phyloP scores from a whole-genome alignment of 306 rosid species.

The Abrus precatorius region DNA sequence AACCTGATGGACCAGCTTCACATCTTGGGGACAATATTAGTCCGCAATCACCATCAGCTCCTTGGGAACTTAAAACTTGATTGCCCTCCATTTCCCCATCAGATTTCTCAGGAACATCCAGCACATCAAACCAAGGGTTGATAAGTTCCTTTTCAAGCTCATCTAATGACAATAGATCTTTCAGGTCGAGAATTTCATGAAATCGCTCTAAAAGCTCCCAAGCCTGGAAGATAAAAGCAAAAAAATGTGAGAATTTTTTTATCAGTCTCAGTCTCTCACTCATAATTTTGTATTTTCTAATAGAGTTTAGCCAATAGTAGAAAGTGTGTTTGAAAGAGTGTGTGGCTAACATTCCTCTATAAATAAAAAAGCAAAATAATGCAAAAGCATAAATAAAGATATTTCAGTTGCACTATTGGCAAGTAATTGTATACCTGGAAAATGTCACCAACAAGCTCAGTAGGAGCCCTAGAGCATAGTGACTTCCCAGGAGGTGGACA shows the following conservation, averaged over 20 bases:
- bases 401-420: conserved; percentile 29
- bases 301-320: no score
- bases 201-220: conserved; percentile 85
- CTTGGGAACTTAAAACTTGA: conserved; percentile 46
- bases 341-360: background rate
- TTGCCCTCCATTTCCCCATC: conserved; percentile 57
- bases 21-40: conserved; percentile 48
- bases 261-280: no score
- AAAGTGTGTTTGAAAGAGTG: no score
- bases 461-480: conserved; percentile 74
- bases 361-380: conserved; percentile 40
- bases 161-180: conserved; percentile 68
- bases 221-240: conserved; percentile 60
- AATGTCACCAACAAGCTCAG: conserved; percentile 81
- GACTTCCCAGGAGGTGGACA: conserved; percentile 90
- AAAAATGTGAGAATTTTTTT: conserved; percentile 33
- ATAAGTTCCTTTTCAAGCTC: conserved; percentile 91
- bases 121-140: conserved; percentile 82
- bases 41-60: conserved; percentile 54
- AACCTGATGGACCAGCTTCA: conserved; percentile 59
- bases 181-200: conserved; percentile 75
- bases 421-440: conserved; percentile 73
- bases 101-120: conserved; percentile 56
- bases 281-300: no score
- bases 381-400: conserved; percentile 27